Evolutionary conservation across 2,329 filamentous ascomycete species (phyloP).

Genomic region (Parascedosporium putredinis): DNA sequence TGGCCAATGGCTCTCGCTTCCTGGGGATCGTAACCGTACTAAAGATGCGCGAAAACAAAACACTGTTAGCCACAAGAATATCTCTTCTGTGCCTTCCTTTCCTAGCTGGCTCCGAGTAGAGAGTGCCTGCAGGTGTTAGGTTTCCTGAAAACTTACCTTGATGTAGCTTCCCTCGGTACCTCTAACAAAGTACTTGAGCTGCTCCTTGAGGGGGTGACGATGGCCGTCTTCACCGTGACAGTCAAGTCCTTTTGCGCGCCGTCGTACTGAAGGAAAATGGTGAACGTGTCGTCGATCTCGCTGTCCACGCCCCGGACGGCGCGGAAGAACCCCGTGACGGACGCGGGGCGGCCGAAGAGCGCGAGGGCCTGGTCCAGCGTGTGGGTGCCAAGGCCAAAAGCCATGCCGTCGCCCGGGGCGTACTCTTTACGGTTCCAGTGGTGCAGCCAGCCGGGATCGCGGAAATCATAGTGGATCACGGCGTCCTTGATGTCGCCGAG

Average conservation of each 20-base stretch:
- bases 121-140: too few species aligned
- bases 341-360: slow-evolving; percentile 45
- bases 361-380: slow-evolving; percentile 50
- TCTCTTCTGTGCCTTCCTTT: too few species aligned
- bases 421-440: slow-evolving; percentile 22
- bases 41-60: too few species aligned
- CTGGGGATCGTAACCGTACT: slow-evolving; percentile 22
- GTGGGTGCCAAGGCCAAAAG: slow-evolving; percentile 40
- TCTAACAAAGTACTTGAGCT: slow-evolving; percentile 51
- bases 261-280: slow-evolving; percentile 48
- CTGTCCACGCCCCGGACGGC: slow-evolving; percentile 36
- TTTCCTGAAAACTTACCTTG: too few species aligned
- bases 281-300: slow-evolving; percentile 36
- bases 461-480: slow-evolving; percentile 55
- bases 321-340: slow-evolving; percentile 45
- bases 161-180: slow-evolving; percentile 44
- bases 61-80: too few species aligned
- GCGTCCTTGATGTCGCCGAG: slow-evolving; percentile 55
- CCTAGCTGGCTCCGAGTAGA: too few species aligned
- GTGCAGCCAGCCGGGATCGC: slow-evolving; percentile 27
- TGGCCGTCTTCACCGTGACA: slow-evolving; percentile 49
- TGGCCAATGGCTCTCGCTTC: slow-evolving; percentile 15
- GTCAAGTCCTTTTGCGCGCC: slow-evolving; percentile 31
- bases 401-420: slow-evolving; percentile 27
- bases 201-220: slow-evolving; percentile 46